Evolutionary conservation across 2,329 filamentous ascomycete genomes (phyloP).

Genomic region (Fusarium concolor): DNA sequence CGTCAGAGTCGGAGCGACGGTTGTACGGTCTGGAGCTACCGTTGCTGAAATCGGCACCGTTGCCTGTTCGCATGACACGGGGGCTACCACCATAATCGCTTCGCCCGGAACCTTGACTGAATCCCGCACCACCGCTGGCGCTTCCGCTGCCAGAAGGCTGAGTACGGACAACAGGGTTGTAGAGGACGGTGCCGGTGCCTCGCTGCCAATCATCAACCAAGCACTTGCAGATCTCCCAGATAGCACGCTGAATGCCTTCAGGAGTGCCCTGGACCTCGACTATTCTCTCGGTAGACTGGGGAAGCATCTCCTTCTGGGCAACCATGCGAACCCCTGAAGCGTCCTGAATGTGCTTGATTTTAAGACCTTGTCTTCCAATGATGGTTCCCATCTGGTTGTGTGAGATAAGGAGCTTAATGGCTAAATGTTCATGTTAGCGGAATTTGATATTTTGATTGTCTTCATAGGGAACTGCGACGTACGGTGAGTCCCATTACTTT

Average conservation of each 20-base stretch:
- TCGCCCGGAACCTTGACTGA: constrained; percentile 57
- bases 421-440: constrained; percentile 59
- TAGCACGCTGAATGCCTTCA: constrained; percentile 92
- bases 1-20: constrained; percentile 86
- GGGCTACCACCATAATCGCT: constrained; percentile 69
- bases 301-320: constrained; percentile 99
- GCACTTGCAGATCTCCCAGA: constrained; percentile 99
- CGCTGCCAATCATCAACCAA: constrained; percentile 98
- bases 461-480: constrained; percentile 46
- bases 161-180: constrained; percentile 94
- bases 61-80: constrained; percentile 93
- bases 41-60: constrained; percentile 97
- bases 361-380: constrained; percentile 94
- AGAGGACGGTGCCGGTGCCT: constrained; percentile 94
- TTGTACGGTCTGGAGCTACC: constrained; percentile 73
- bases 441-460: background rate
- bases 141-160: constrained; percentile 67
- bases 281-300: constrained; percentile 97
- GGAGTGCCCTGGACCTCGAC: constrained; percentile 97
- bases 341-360: constrained; percentile 99
- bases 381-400: constrained; percentile 99
- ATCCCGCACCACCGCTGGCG: constrained; percentile 53
- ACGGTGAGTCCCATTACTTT: constrained; percentile 94
- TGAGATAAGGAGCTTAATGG: constrained; percentile 96
- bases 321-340: constrained; percentile 98